phyloP scores from a whole-genome alignment of 192 early-diverging fungal species.

The Coemansia sp. region DNA sequence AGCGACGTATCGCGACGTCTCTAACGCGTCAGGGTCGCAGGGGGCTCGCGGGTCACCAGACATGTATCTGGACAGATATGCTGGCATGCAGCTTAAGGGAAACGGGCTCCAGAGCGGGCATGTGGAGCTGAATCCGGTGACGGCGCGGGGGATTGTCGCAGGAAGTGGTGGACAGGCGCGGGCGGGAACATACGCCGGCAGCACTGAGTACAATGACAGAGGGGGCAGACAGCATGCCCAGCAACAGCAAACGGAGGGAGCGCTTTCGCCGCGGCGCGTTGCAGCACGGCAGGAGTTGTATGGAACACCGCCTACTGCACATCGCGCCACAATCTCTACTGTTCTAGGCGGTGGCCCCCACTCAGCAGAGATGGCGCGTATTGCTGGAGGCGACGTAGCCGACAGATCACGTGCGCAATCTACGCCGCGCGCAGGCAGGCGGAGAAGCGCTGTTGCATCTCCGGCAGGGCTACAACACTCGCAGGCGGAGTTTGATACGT shows the following conservation, averaged over 20 bases:
- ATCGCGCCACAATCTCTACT: constrained; percentile 42
- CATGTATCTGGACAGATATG: not conserved
- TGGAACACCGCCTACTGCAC: constrained; percentile 34
- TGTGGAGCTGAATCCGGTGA: constrained; percentile 28
- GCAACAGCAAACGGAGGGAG: constrained; percentile 10
- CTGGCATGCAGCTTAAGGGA: constrained; percentile 1
- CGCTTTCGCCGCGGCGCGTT: constrained; percentile 9
- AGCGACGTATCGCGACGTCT: constrained; percentile 1
- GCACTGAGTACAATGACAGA: constrained; percentile 17
- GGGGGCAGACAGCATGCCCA: constrained; percentile 4
- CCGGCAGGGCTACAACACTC: constrained; percentile 26
- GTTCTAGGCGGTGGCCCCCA: constrained; percentile 13
- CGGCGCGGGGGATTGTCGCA: constrained; percentile 31
- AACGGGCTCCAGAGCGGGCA: constrained; percentile 11
- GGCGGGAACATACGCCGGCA: constrained; percentile 5
- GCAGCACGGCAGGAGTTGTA: constrained; percentile 20
- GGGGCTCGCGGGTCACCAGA: constrained; percentile 13
- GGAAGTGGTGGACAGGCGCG: constrained; percentile 6
- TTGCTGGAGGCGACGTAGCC: not conserved
- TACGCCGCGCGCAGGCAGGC: not conserved
- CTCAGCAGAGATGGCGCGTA: constrained; percentile 6
- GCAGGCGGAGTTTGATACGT: constrained; percentile 38
- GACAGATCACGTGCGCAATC: not conserved
- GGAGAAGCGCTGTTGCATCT: constrained; percentile 1
- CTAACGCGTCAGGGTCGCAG: not conserved